A percentile compares a stretch with the other conserved stretches of the same genome.
These are phyloP conservation scores for Pichia sp. DNA, from an alignment of 1,139 yeast species.

Conservation along the genomic window DNA sequence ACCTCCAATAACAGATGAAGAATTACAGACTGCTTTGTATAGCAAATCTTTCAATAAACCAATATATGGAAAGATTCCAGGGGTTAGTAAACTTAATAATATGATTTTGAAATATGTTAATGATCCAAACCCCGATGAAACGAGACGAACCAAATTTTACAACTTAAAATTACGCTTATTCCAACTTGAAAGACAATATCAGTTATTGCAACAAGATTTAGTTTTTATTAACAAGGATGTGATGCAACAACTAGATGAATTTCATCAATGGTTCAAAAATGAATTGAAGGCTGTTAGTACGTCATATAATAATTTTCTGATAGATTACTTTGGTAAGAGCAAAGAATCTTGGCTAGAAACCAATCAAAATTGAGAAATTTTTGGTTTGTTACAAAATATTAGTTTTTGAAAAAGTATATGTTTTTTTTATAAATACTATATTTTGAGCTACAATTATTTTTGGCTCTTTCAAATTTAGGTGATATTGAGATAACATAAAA, in stretches of 20 bases:
- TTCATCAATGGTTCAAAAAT: slow-evolving; percentile 29
- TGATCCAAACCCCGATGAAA: slow-evolving; percentile 52
- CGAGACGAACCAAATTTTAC: slow-evolving; percentile 43
- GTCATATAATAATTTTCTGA: slow-evolving; percentile 21
- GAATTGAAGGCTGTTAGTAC: slow-evolving; percentile 21
- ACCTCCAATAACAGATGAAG: slow-evolving; percentile 30
- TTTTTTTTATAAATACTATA: no score
- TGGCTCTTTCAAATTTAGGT: no score
- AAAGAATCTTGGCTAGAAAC: slow-evolving; percentile 22
- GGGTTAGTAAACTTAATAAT: slow-evolving; percentile 46
- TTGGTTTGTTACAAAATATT: no score
- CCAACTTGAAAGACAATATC: slow-evolving; percentile 45
- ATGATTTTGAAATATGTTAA: slow-evolving; percentile 47
- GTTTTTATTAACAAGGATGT: slow-evolving; percentile 40
- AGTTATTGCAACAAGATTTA: slow-evolving; percentile 42
- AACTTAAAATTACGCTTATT: slow-evolving; percentile 38
- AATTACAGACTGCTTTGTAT: slow-evolving; percentile 34
- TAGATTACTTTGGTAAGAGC: slow-evolving; percentile 22
- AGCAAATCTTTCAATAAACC: slow-evolving; percentile 24
- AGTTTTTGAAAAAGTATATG: no score
- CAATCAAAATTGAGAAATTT: background rate
- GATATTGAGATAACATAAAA: no score
- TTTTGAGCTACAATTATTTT: no score
- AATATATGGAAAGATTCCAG: slow-evolving; percentile 31
- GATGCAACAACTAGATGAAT: slow-evolving; percentile 21